Percentiles rank a stretch among this genome's conserved stretches.
phyloP scores from a whole-genome alignment of 2,329 filamentous ascomycete genomes.

The Berkeleyomyces rouxiae region DNA sequence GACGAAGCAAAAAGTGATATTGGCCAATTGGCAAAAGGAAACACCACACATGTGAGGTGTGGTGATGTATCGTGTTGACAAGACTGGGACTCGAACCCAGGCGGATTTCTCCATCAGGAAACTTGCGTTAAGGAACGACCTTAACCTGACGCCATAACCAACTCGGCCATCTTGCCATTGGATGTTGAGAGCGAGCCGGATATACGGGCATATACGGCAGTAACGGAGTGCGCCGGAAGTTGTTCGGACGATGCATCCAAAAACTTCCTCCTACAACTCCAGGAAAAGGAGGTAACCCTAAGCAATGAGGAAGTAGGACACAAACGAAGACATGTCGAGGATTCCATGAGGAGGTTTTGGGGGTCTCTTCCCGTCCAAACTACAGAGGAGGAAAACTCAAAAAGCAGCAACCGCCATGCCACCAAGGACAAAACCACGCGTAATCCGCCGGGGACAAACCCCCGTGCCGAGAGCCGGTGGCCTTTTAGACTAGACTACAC shows the following conservation, averaged over 20 bases:
- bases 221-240: neutral
- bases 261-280: no score
- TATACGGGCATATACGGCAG: neutral
- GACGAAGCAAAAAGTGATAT: neutral
- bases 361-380: no score
- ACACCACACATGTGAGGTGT: neutral
- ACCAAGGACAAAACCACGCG: no score
- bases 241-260: neutral
- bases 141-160: constrained; percentile 23
- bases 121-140: constrained; percentile 14
- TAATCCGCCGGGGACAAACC: no score
- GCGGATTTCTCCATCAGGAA: constrained; percentile 13
- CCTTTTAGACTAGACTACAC: no score
- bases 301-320: no score
- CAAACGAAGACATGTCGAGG: no score
- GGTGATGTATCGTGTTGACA: neutral
- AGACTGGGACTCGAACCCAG: constrained; percentile 13
- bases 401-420: no score
- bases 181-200: neutral
- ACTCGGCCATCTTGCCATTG: constrained; percentile 21
- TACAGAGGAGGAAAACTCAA: no score
- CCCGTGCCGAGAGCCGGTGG: no score
- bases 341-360: no score
- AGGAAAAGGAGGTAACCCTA: no score
- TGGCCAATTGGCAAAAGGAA: neutral